Conservation (phyloP, 768 basidiomycete species). For the Rhizopogon roseolus region DNA sequence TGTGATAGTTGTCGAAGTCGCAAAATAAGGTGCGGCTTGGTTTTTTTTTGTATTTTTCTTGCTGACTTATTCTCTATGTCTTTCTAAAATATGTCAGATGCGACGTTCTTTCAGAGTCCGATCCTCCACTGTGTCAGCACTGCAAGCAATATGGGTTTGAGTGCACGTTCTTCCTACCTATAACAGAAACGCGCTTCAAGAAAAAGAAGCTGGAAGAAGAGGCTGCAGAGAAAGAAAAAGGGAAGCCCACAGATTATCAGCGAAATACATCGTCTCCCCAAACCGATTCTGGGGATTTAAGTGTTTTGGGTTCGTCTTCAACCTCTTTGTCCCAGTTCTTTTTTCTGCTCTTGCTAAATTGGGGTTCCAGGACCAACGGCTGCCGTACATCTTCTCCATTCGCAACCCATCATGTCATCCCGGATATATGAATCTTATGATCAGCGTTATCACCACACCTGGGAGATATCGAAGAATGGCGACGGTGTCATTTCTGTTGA, state of each 20-base stretch:
- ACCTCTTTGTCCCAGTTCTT: slow-evolving; percentile 5
- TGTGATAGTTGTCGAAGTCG: slow-evolving; percentile 89
- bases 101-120: slow-evolving; percentile 76
- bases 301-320: slow-evolving; percentile 52
- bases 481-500: slow-evolving; percentile 86
- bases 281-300: slow-evolving; percentile 49
- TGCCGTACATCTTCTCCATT: slow-evolving; percentile 82
- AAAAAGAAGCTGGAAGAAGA: slow-evolving; percentile 87
- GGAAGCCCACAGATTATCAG: slow-evolving; percentile 23
- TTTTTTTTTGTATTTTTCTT: slow-evolving; percentile 5
- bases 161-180: slow-evolving; percentile 97
- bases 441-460: slow-evolving; percentile 80
- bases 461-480: slow-evolving; percentile 78
- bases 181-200: slow-evolving; percentile 98
- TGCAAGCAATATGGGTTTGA: slow-evolving; percentile 93
- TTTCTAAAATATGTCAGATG: slow-evolving; percentile 40
- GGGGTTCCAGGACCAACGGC: slow-evolving; percentile 74
- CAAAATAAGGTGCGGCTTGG: slow-evolving; percentile 69
- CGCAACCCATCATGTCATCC: slow-evolving; percentile 80
- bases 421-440: slow-evolving; percentile 87
- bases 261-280: slow-evolving; percentile 40
- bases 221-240: slow-evolving; percentile 34
- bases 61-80: not conserved
- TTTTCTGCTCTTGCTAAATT: slow-evolving; percentile 22
- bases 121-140: slow-evolving; percentile 84